phyloP scores from a whole-genome alignment of 495 filamentous ascomycete species.

The Neurospora sp. region DNA sequence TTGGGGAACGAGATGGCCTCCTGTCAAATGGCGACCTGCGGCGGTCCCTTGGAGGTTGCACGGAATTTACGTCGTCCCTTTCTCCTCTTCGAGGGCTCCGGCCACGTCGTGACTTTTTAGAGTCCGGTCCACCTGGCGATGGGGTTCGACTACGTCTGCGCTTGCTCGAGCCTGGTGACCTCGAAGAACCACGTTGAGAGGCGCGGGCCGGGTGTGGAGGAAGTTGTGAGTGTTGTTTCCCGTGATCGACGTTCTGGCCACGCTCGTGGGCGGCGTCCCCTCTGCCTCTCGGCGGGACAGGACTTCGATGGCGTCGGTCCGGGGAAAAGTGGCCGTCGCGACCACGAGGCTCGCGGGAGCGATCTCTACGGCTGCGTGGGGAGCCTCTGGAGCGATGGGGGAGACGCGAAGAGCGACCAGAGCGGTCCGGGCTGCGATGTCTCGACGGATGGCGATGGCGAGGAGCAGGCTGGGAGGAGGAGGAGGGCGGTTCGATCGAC shows the following conservation, averaged over 20 bases:
- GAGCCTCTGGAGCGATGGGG: conserved; percentile 11
- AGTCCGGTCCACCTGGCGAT: conserved; percentile 17
- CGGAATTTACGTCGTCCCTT: conserved; percentile 14
- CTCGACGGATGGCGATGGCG: conserved; percentile 15
- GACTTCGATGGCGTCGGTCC: conserved; percentile 14
- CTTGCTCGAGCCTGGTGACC: conserved; percentile 27
- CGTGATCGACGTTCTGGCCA: background rate
- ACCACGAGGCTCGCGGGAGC: conserved; percentile 24
- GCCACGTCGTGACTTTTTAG: conserved; percentile 28
- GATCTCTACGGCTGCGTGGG: conserved; percentile 18
- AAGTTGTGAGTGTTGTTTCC: background rate
- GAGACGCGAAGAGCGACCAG: conserved; percentile 17
- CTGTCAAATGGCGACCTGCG: conserved; percentile 15
- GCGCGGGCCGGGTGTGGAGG: background rate
- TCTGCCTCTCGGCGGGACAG: conserved; percentile 13
- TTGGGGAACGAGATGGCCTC: conserved; percentile 25
- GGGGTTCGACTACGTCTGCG: conserved; percentile 30
- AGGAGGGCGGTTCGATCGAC: conserved; percentile 1
- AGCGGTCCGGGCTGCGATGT: conserved; percentile 25
- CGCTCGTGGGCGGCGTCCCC: conserved; percentile 7
- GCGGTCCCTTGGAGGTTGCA: conserved; percentile 10
- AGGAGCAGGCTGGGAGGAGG: conserved; percentile 5
- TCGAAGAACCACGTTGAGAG: conserved; percentile 15
- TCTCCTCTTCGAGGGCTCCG: conserved; percentile 21
- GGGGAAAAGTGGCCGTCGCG: conserved; percentile 21